Evolutionary conservation across 106 monocot species (phyloP), one percentile per base, ranked within the genome.

Genomic region (Ottelia alismoides): DNA sequence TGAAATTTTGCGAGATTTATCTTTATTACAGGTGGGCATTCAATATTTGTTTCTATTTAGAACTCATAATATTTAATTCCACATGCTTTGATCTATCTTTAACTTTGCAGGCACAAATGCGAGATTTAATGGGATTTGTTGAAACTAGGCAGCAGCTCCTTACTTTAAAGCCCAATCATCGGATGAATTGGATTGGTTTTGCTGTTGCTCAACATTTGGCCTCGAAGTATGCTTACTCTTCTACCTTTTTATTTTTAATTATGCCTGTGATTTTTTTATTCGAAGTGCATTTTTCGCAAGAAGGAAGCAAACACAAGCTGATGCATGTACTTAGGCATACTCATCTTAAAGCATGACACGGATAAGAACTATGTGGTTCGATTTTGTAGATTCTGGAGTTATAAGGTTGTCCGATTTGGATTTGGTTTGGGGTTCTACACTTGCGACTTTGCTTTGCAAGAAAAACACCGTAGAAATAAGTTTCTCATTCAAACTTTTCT

Each of bases 121-220:
- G 89, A 53, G 89, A 96, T 52, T 67, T 89, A 53, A n/a, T 74
- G 35, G 96, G 96, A 47, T 96, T 96, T 85, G 89, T 96, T 65
- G 96, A 96, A 72, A 96, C 96, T 16, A 89, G 96, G 53, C 96
- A 96, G 47, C 96, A 89, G 28, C 96, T 96, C 48, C 52, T 96
- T 25, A 74, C 76, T 25, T 57, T 96, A 52, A 96, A 89, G 29
- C 82, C 96, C 32, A 96, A 85, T 72, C 96, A 89, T 74, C 84
- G 96, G 19, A 85, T 84, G 76, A 96, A 96, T 63, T 96, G 96
- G 96, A 96, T 96, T 75, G 96, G 96, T 23, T 96, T 89, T 82
- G 81, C 96, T 56, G 96, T 96, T 71, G 68, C 96, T 20, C 85
- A 89, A 60, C 96, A 96, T 67, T 74, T 96, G 58, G 75, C 82